phyloP scores from a whole-genome alignment of 2,329 filamentous ascomycete genomes.

The Huntiella savannae region DNA sequence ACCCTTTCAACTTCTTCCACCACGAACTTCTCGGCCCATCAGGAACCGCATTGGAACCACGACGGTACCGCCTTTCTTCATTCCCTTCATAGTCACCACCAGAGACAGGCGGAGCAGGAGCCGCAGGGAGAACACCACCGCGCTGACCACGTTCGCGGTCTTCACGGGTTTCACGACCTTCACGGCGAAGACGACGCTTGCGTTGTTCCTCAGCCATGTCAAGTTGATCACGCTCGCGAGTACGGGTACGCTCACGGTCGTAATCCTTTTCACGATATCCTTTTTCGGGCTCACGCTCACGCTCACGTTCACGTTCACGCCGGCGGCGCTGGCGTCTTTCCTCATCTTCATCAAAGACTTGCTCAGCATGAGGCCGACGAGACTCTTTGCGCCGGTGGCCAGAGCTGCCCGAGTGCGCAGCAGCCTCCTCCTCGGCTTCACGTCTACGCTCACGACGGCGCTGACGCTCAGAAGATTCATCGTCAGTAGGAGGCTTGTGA shows the following conservation, averaged over 20 bases:
- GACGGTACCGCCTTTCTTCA: conserved; percentile 25
- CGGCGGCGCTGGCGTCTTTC: conserved; percentile 31
- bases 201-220: conserved; percentile 25
- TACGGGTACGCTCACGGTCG: conserved; percentile 25
- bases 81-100: conserved; percentile 23
- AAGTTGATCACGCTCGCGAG: conserved; percentile 22
- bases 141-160: conserved; percentile 11
- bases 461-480: background rate
- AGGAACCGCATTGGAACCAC: conserved; percentile 25
- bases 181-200: conserved; percentile 25
- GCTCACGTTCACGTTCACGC: conserved; percentile 31
- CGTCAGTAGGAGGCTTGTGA: background rate
- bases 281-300: background rate
- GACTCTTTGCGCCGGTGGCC: background rate
- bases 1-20: conserved; percentile 38
- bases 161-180: conserved; percentile 21
- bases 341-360: conserved; percentile 30
- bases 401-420: background rate
- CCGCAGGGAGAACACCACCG: conserved; percentile 15
- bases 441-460: background rate
- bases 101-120: conserved; percentile 11
- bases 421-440: background rate
- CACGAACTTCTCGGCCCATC: conserved; percentile 34
- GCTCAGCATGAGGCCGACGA: background rate
- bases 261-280: conserved; percentile 26